A percentile compares a stretch with the other conserved stretches of the same genome.
Evolutionary conservation across 306 rosid genomes (phyloP).

Genomic region (Ziziphus jujuba): DNA sequence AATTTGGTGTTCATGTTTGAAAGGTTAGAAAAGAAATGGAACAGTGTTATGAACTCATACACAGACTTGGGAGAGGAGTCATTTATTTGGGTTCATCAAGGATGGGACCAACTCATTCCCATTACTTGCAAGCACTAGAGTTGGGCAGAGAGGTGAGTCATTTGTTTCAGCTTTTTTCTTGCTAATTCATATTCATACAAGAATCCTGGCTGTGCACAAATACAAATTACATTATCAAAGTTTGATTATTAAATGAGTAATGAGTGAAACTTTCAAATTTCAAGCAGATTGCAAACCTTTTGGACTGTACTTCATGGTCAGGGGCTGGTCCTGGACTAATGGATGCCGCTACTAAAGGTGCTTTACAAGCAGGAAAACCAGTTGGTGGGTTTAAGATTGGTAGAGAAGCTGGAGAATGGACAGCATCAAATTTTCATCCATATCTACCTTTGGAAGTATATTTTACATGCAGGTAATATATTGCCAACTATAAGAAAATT

Average conservation of each 20-base stretch:
- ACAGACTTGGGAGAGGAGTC: constrained; percentile 78
- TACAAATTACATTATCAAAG: neutral
- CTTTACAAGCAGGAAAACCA: constrained; percentile 64
- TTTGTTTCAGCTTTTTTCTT: neutral
- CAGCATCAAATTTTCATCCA: constrained; percentile 70
- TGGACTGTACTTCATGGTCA: constrained; percentile 89
- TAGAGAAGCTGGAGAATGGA: constrained; percentile 85
- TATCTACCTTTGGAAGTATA: constrained; percentile 74
- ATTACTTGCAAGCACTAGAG: constrained; percentile 59
- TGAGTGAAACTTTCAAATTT: constrained; percentile 11
- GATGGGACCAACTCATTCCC: constrained; percentile 71
- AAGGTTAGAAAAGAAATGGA: constrained; percentile 83
- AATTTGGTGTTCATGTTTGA: constrained; percentile 14
- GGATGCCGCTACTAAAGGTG: constrained; percentile 94
- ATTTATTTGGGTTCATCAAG: constrained; percentile 91
- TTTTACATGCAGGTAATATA: constrained; percentile 75
- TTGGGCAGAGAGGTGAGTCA: constrained; percentile 72
- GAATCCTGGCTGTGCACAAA: neutral
- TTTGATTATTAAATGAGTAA: neutral
- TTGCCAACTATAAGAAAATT: neutral
- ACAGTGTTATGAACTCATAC: constrained; percentile 78
- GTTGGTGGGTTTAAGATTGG: constrained; percentile 92
- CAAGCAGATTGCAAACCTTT: constrained; percentile 67
- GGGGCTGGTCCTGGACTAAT: constrained; percentile 94
- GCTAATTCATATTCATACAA: neutral